Evolutionary conservation across 2,329 filamentous ascomycete species (phyloP).

Genomic region (Phaeosphaeria sp.): DNA sequence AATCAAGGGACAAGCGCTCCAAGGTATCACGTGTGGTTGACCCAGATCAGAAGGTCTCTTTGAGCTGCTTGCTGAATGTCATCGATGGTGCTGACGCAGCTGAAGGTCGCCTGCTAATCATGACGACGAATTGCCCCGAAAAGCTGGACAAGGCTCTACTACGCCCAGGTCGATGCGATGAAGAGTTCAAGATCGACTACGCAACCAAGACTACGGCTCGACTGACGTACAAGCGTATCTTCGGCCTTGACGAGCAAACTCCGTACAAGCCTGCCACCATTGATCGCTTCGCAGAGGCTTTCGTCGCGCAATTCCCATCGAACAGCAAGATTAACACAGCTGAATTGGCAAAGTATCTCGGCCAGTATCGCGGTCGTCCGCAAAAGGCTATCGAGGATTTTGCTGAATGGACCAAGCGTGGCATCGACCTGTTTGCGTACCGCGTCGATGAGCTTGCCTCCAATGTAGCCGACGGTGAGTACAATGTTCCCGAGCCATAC

Average conservation of each 20-base stretch:
- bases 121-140: conserved; percentile 80
- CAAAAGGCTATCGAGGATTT: conserved; percentile 15
- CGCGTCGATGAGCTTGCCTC: conserved; percentile 1
- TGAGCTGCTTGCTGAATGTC: conserved; percentile 79
- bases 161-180: conserved; percentile 73
- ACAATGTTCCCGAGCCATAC: conserved; percentile 13
- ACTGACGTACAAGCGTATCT: conserved; percentile 14
- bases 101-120: conserved; percentile 77
- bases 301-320: conserved; percentile 15
- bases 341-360: conserved; percentile 15
- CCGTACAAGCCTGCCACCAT: conserved; percentile 9
- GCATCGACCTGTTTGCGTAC: conserved; percentile 13
- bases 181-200: conserved; percentile 73
- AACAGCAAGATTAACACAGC: conserved; percentile 11
- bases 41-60: conserved; percentile 42
- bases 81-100: conserved; percentile 81
- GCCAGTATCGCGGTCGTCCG: conserved; percentile 13
- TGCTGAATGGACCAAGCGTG: conserved; percentile 11
- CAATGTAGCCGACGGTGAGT: conserved; percentile 5
- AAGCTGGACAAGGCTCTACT: conserved; percentile 75
- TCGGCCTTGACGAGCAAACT: conserved; percentile 1
- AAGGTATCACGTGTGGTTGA: not conserved
- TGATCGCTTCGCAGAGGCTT: conserved; percentile 12
- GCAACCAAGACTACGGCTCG: conserved; percentile 11
- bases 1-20: not conserved